A percentile compares a stretch with the other conserved stretches of the same genome.
phyloP scores from a whole-genome alignment of 2,329 filamentous ascomycete genomes.

The Exophiala bonariae region DNA sequence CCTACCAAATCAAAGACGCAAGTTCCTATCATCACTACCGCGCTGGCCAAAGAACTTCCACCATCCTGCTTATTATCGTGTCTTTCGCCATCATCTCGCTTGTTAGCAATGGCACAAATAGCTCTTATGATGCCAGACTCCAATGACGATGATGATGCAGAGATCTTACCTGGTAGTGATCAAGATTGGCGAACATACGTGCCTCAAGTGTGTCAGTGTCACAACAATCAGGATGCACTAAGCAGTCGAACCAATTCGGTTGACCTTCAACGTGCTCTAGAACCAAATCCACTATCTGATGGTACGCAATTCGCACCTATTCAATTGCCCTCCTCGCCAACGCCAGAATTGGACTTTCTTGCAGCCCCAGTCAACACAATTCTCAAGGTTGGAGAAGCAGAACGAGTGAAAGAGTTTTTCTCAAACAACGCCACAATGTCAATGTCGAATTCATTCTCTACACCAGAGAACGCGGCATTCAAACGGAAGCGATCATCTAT shows the following conservation, averaged over 20 bases:
- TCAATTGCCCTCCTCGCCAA: conserved; percentile 2
- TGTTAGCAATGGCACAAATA: conserved; percentile 23
- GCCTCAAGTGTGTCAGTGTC: conserved; percentile 13
- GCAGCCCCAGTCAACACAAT: conserved; percentile 24
- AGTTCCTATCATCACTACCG: not conserved
- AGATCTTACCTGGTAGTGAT: conserved; percentile 14
- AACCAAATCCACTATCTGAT: conserved; percentile 17
- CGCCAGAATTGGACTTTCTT: conserved; percentile 13
- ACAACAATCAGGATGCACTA: conserved; percentile 1
- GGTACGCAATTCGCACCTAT: conserved; percentile 10
- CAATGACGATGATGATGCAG: conserved; percentile 15
- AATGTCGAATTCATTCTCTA: too few species aligned
- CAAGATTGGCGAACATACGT: conserved; percentile 17
- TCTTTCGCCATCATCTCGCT: conserved; percentile 14
- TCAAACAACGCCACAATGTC: not conserved
- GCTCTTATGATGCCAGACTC: conserved; percentile 18
- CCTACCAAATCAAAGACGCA: not conserved
- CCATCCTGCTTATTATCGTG: conserved; percentile 19
- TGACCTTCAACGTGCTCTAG: conserved; percentile 18
- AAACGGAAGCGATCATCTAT: too few species aligned
- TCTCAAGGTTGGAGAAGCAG: conserved; percentile 15
- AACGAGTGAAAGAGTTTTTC: conserved; percentile 13
- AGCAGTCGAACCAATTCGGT: conserved; percentile 10
- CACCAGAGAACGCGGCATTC: too few species aligned
- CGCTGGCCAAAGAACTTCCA: not conserved